Evolutionary conservation across 148 eudicot genomes (phyloP).

Genomic region (Tetragonia tetragonoides): DNA sequence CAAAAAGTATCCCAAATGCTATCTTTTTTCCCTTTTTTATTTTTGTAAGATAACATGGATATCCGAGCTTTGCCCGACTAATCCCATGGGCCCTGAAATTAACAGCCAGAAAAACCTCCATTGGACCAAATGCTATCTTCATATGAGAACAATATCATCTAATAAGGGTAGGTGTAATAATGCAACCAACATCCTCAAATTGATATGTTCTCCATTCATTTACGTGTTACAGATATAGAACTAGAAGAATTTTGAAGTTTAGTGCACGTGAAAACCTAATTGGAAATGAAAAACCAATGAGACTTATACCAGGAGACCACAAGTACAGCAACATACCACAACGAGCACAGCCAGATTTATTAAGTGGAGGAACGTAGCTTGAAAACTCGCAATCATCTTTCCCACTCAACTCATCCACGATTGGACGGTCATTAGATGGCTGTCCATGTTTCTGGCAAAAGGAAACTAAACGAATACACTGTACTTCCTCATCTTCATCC

Average conservation of each 20-base stretch:
- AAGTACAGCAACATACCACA: constrained; percentile 50
- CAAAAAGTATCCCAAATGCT: too few relatives aligned
- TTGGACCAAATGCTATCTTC: too few relatives aligned
- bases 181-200: too few relatives aligned
- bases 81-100: too few relatives aligned
- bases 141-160: too few relatives aligned
- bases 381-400: constrained; percentile 34
- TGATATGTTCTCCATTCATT: neutral
- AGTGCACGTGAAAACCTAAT: neutral
- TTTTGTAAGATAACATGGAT: too few relatives aligned
- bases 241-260: neutral
- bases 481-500: constrained; percentile 92
- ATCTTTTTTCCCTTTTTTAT: too few relatives aligned
- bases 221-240: neutral
- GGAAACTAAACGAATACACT: constrained; percentile 85
- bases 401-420: constrained; percentile 42
- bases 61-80: too few relatives aligned
- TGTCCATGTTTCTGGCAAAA: constrained; percentile 84
- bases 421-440: constrained; percentile 46
- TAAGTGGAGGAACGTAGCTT: constrained; percentile 56
- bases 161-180: too few relatives aligned
- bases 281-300: neutral
- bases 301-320: constrained; percentile 4
- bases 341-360: constrained; percentile 97
- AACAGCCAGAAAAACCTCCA: too few relatives aligned